Base-by-base conservation (phyloP, 805 yeast species). In the Wickerhamiella dianesei region DNA sequence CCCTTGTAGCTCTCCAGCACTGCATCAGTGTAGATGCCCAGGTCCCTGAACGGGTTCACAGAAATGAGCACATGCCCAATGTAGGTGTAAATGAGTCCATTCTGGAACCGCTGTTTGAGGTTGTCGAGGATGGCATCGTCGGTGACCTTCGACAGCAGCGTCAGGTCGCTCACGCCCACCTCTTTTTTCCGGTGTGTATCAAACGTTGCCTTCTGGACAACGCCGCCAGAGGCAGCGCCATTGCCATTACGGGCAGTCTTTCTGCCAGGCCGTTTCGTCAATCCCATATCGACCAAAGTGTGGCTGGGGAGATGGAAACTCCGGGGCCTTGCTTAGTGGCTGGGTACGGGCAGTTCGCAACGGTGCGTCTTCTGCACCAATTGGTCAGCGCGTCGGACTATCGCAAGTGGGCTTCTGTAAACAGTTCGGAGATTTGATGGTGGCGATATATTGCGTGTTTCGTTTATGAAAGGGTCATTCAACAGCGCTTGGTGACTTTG, bases 141-240 rank as follows among this genome's bases (percentile, higher is more conserved):
- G 41, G 92, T 74, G 58, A 92, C 89, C 50, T 81, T 82, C 21
- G 94, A 80, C 51, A 92, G 71, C 45, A 92, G 68, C 0, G 99
- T 92, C 59, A 92, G 71, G 65, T 92, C 99, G 40, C 94, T 81
- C 6, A 92, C 96, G 45, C 99, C 99, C n/a, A 92, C 97, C 65
- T 92, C 97, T 63, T 87, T 85, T 73, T 85, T 85, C 68, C 87
- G 87, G 46, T 78, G 69, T 32, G 81, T 65, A 56, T 92, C 97
- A 62, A 87, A 92, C 44, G 86, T 82, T 13, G 96, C 96, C 69
- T 89, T 89, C 60, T 83, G 78, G 47, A 83, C 79, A 37, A 68
- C 49, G n/a, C 61, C 50, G 9, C 55, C 51, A n/a, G 62, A 51
- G 71, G 67, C 54, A 76, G 71, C 58, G 74, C 74, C 41, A 75